phyloP scores from a whole-genome alignment of 2,329 filamentous ascomycete genomes.

The Penicillium paneum region DNA sequence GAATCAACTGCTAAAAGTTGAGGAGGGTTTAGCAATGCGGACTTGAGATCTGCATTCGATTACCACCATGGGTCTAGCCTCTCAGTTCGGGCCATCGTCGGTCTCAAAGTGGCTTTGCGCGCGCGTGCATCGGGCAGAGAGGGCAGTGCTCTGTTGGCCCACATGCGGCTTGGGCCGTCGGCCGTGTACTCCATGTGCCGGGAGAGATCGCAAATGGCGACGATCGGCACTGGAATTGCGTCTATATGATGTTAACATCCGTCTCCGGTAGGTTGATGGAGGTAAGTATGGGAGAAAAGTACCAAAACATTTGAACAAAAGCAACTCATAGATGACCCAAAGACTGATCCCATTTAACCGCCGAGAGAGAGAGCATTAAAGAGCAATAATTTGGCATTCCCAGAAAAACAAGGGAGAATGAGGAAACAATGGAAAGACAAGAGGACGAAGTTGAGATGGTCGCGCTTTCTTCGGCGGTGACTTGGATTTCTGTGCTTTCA shows the following conservation, averaged over 20 bases:
- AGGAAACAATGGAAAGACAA: not conserved
- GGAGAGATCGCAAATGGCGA: slow-evolving; percentile 13
- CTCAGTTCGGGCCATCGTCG: not conserved
- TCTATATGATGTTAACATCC: not conserved
- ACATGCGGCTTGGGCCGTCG: slow-evolving; percentile 20
- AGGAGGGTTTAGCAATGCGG: slow-evolving; percentile 11
- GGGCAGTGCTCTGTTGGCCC: slow-evolving; percentile 13
- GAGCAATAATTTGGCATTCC: not conserved
- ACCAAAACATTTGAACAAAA: not conserved
- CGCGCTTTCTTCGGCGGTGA: slow-evolving; percentile 3
- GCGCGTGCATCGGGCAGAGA: slow-evolving; percentile 7
- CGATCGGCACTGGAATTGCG: slow-evolving; percentile 14
- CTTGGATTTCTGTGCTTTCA: not conserved
- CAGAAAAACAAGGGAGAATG: not conserved
- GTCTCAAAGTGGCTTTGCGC: not conserved
- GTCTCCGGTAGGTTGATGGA: not conserved
- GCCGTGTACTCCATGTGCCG: slow-evolving; percentile 1
- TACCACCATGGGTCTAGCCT: slow-evolving; percentile 6
- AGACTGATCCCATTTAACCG: not conserved
- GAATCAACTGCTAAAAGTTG: not conserved
- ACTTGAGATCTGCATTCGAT: slow-evolving; percentile 1
- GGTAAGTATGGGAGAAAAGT: not conserved
- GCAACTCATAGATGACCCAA: not conserved
- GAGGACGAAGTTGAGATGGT: not conserved
- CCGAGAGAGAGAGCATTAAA: not conserved